Conservation (phyloP, 2,329 filamentous ascomycete species). For the Clarireedia homoeocarpa region DNA sequence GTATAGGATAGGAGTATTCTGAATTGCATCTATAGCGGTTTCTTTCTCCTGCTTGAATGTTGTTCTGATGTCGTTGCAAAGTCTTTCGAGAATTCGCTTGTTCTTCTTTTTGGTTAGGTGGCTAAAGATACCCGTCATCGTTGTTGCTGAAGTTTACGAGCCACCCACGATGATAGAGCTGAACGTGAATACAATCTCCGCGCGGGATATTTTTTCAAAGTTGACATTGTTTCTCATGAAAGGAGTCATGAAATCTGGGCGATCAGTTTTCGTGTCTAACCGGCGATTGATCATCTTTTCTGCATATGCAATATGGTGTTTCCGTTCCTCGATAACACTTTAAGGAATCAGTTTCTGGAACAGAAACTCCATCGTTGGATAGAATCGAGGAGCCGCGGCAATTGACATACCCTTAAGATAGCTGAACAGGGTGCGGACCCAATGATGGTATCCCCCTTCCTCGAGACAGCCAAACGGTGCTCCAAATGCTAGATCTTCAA, state of each 20-base stretch:
- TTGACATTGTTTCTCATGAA: conserved; percentile 16
- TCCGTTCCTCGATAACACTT: conserved; percentile 8
- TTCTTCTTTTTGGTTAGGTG: conserved; percentile 24
- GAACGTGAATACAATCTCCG: conserved; percentile 6
- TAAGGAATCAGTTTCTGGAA: conserved; percentile 3
- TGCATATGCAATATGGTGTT: conserved; percentile 16
- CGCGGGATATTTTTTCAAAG: conserved; percentile 13
- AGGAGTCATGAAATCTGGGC: conserved; percentile 29
- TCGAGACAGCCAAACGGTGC: conserved; percentile 31
- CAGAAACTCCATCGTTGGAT: conserved; percentile 10
- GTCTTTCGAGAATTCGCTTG: conserved; percentile 24
- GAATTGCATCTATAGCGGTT: conserved; percentile 28
- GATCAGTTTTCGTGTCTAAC: conserved; percentile 19
- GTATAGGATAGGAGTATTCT: background rate
- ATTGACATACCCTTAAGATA: conserved; percentile 18
- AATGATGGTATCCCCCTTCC: conserved; percentile 22
- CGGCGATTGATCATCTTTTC: conserved; percentile 11
- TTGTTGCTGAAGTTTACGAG: conserved; percentile 11
- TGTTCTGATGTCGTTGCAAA: conserved; percentile 34
- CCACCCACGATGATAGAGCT: conserved; percentile 10
- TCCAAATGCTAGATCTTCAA: conserved; percentile 37
- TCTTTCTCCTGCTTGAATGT: conserved; percentile 31
- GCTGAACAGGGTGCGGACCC: conserved; percentile 22
- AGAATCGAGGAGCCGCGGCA: conserved; percentile 12
- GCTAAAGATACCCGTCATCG: conserved; percentile 12